These are phyloP conservation scores for Arthroderma uncinatum DNA, from an alignment of 2,329 filamentous ascomycete species.

Conservation along the genomic window DNA sequence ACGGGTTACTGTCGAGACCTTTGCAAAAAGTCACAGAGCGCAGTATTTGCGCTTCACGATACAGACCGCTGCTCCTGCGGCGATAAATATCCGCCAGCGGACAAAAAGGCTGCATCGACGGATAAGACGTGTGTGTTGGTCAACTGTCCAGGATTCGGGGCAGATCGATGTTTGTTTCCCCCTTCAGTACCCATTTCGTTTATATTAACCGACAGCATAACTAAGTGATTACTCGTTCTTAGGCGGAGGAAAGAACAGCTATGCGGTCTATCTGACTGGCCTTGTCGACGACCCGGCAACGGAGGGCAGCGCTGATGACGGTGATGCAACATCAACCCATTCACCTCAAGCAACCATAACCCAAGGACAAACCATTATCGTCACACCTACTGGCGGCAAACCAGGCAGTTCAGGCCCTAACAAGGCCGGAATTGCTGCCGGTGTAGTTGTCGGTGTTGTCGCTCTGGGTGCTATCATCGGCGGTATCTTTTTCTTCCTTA, in stretches of 20 bases:
- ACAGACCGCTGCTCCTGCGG: constrained; percentile 64
- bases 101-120: neutral
- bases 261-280: constrained; percentile 44
- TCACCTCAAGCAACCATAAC: constrained; percentile 37
- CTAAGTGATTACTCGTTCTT: constrained; percentile 19
- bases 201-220: neutral
- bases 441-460: constrained; percentile 74
- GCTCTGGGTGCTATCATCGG: constrained; percentile 55
- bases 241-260: constrained; percentile 49
- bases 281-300: constrained; percentile 25
- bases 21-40: constrained; percentile 39
- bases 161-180: constrained; percentile 51
- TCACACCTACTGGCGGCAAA: constrained; percentile 17
- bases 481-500: constrained; percentile 61
- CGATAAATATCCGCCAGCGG: constrained; percentile 49
- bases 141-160: constrained; percentile 52
- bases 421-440: constrained; percentile 74
- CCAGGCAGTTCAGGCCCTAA: constrained; percentile 42
- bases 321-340: constrained; percentile 25
- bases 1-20: constrained; percentile 44
- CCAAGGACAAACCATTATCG: constrained; percentile 16
- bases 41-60: constrained; percentile 53
- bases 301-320: constrained; percentile 21
- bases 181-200: neutral
- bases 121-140: neutral